These are phyloP conservation scores for Elasticomyces elasticus DNA, from an alignment of 495 filamentous ascomycete genomes.

Conservation along the genomic window DNA sequence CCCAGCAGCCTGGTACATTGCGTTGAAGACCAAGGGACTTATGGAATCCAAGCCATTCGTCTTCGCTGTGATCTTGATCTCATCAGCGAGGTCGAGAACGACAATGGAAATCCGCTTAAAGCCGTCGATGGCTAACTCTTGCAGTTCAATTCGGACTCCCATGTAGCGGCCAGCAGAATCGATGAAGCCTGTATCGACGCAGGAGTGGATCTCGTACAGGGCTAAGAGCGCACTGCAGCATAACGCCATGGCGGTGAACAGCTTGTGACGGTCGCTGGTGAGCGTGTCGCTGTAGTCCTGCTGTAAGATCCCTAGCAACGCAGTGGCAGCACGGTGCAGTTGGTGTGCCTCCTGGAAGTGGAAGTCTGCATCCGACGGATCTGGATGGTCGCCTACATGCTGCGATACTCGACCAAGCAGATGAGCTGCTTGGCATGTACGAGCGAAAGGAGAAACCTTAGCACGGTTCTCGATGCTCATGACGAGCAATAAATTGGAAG, in stretches of 20 bases:
- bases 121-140: conserved; percentile 23
- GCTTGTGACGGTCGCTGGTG: background rate
- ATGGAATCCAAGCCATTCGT: background rate
- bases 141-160: conserved; percentile 10
- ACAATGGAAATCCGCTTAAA: conserved; percentile 23
- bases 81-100: conserved; percentile 14
- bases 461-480: conserved; percentile 5
- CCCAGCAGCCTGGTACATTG: background rate
- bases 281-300: background rate
- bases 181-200: background rate
- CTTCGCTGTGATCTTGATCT: background rate
- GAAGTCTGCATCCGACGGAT: conserved; percentile 3
- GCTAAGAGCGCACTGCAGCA: conserved; percentile 6
- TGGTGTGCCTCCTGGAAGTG: conserved; percentile 14
- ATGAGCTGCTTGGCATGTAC: conserved; percentile 14
- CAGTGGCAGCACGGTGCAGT: conserved; percentile 4
- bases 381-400: conserved; percentile 5
- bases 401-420: conserved; percentile 4
- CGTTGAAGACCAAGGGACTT: background rate
- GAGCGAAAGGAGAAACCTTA: conserved; percentile 8
- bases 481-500: background rate
- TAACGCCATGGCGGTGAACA: conserved; percentile 10
- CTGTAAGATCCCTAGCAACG: background rate
- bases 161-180: conserved; percentile 8
- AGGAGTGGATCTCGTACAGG: conserved; percentile 9